Evolutionary conservation across 2,329 filamentous ascomycete genomes (phyloP), one percentile per base, ranked within the genome.

Genomic region (Aspergillus vadensis): DNA sequence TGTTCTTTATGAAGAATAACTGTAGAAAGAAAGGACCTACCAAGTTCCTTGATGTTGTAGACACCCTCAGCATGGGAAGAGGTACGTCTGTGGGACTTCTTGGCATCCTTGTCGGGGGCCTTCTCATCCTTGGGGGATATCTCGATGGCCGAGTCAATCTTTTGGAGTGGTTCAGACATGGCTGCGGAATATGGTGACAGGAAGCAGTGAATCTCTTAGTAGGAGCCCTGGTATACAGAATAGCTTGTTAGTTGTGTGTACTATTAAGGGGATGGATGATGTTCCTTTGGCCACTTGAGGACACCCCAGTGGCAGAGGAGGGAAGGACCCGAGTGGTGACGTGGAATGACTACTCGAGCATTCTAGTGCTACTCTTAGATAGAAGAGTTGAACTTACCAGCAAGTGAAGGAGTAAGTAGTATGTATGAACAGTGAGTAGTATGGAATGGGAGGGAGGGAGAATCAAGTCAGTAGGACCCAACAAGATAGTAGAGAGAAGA

Each of bases 111-210:
- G 60, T 77, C 72, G 19, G 69, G 64, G 41, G 67, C 64, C 57
- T 82, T 81, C 66, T 92, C 88, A 74, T 88, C 85, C 61, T 85
- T 82, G 36, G 89, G 85, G 61, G 88, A 88, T 71, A 85, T 84
- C 67, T 86, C 88, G 74, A 96, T 87, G 82, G 91, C 92, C 62
- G 93, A 97, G 80, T 97, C 93, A 82, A 97, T 88, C 83, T 96
- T 96, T 80, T 86, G 85, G 76, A 96, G 86, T 72, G 89, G 85
- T 72, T 80, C 82, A 71, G 85, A 81, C 85, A 88, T 86, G 75
- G 58, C 76, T 68, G 57, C 58, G 44, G 43, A 15, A 14, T 17
- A 54, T 39, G 48, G 48, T 53, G 32, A 43, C 30, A 52, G 43
- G 53, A 53, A 48, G 50, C 41, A 49, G 30, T 7, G 17, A 25